Base-by-base conservation (phyloP, 2,329 filamentous ascomycete genomes). In the Claviceps purpurea region DNA sequence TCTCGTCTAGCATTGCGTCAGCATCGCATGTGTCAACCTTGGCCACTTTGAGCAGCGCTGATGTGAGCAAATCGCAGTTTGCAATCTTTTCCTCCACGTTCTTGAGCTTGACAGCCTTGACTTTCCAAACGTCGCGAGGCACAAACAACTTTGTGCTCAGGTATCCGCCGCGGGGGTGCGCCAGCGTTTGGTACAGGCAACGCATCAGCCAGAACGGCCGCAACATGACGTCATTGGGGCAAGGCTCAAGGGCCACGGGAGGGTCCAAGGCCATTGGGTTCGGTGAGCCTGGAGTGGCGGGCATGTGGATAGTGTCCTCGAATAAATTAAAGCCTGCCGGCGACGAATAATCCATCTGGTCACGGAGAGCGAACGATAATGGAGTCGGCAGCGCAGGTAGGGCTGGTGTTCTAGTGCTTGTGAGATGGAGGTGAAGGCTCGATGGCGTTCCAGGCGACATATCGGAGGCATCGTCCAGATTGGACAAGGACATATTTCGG, bases 191-290 rank as follows among this genome's bases (percentile, higher is more conserved):
- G 64, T 93, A 95, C 26, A 98, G 76, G 56, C 87, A 90, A 51
- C 93, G 83, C 88, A 98, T 95, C 45, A 98, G 75, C 93, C 93
- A 98, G 67, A 96, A 98, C 2, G 93, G 94, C 20, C 93, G 83
- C n/a, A 97, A 75, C 61, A 96, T 77, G 54, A 85, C 84, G 42
- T 94, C 89, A 39, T 85, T 87, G 1, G 93, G 93, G 64, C 94
- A 98, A 3, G 93, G 87, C 63, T 98, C 93, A 5, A 98, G 76
- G 0, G 89, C 81, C 22, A 84, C 77, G 13, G 90, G 90, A 1
- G 82, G 78, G 57, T 89, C 82, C 0, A 72, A 62, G 13, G 74
- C 72, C n/a, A 77, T 65, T 3, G 76, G 72, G 52, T 84, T 83
- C 2, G 84, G 80, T n/a, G 81, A 82, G 2, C 81, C 82, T 1